Conservation (phyloP, 2,329 filamentous ascomycete genomes). For the Aspergillus sojae region DNA sequence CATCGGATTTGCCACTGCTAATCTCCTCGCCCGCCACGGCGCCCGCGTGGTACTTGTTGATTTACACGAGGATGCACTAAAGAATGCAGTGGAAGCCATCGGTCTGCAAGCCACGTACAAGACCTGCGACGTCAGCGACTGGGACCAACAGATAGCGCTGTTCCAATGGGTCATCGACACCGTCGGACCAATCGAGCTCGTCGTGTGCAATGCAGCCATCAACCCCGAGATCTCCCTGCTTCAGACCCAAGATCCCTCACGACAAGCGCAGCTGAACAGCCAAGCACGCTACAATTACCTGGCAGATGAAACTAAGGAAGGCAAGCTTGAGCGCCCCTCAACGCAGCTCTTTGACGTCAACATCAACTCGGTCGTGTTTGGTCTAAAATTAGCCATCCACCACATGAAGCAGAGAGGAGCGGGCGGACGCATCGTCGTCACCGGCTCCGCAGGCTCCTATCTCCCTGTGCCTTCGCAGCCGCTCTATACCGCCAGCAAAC, state of each 20-base stretch:
- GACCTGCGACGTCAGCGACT: constrained; percentile 24
- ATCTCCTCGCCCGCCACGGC: constrained; percentile 21
- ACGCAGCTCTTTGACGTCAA: constrained; percentile 17
- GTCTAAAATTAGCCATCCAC: constrained; percentile 21
- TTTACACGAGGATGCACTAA: constrained; percentile 16
- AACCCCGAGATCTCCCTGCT: constrained; percentile 23
- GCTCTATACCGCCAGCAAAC: constrained; percentile 24
- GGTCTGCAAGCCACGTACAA: constrained; percentile 14
- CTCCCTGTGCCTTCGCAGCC: constrained; percentile 24
- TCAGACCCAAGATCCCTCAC: constrained; percentile 5
- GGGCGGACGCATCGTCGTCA: constrained; percentile 21
- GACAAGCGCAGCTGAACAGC: constrained; percentile 14
- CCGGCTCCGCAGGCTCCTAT: constrained; percentile 21
- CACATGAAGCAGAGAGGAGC: constrained; percentile 17
- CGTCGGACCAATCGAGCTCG: constrained; percentile 15
- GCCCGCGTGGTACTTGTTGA: constrained; percentile 25
- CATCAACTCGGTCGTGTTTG: constrained; percentile 19
- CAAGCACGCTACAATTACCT: constrained; percentile 19
- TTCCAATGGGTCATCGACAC: constrained; percentile 16
- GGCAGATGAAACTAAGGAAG: constrained; percentile 14
- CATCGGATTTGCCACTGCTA: constrained; percentile 22
- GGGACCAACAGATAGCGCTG: constrained; percentile 19
- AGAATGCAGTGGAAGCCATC: constrained; percentile 16
- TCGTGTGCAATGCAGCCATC: constrained; percentile 23
- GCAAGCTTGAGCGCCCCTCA: constrained; percentile 10